These are phyloP conservation scores for Pisolithus marmoratus DNA, from an alignment of 768 basidiomycete species.

Conservation along the genomic window DNA sequence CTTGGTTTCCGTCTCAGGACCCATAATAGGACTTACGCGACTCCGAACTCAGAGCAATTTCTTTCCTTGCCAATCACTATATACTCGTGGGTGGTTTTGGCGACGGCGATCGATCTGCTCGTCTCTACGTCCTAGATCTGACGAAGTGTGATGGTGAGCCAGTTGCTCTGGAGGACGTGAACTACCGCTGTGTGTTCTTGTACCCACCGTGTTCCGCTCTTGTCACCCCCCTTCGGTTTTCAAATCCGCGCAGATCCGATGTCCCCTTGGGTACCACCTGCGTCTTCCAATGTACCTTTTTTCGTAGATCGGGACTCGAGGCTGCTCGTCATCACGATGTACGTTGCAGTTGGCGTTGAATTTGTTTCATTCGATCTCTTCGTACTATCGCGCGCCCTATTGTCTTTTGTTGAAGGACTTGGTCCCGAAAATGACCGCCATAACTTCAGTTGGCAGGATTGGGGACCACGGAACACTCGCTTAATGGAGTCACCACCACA, in stretches of 20 bases:
- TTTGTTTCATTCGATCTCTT: slow-evolving; percentile 35
- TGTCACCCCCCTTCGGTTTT: slow-evolving; percentile 28
- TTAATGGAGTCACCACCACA: slow-evolving; percentile 32
- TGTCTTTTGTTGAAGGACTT: slow-evolving; percentile 19
- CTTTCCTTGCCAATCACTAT: slow-evolving; percentile 37
- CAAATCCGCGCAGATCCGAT: slow-evolving; percentile 51
- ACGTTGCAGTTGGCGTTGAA: slow-evolving; percentile 26
- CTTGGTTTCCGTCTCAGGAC: not conserved
- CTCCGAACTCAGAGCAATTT: slow-evolving; percentile 33
- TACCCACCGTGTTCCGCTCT: slow-evolving; percentile 33
- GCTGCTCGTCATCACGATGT: slow-evolving; percentile 43
- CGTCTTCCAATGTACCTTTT: slow-evolving; percentile 40
- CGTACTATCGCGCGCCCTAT: slow-evolving; percentile 35
- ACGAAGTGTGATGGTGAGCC: slow-evolving; percentile 23
- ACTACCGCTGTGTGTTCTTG: slow-evolving; percentile 34
- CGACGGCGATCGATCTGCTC: slow-evolving; percentile 19
- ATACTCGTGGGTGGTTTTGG: slow-evolving; percentile 31
- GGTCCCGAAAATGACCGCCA: slow-evolving; percentile 11
- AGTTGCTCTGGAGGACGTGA: slow-evolving; percentile 24
- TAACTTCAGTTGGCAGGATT: slow-evolving; percentile 41
- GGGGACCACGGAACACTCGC: slow-evolving; percentile 47
- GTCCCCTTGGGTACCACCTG: slow-evolving; percentile 37
- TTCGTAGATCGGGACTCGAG: slow-evolving; percentile 35
- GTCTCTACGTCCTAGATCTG: slow-evolving; percentile 39
- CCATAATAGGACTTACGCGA: slow-evolving; percentile 22